A percentile compares a stretch with the other conserved stretches of the same genome.
phyloP scores from a whole-genome alignment of 1,284 basidiomycete species.

The Fomitopsis betulina region DNA sequence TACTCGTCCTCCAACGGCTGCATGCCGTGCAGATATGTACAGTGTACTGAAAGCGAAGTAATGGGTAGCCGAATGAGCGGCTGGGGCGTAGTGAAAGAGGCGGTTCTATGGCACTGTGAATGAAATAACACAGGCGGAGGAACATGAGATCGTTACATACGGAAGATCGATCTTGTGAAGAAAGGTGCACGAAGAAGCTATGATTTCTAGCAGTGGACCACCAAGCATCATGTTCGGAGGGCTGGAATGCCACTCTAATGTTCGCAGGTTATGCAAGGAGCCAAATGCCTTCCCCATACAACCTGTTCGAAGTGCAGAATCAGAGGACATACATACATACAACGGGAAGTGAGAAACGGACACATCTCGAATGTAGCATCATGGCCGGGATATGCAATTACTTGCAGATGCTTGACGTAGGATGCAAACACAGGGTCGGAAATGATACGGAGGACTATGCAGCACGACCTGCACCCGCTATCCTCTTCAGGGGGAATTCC shows the following conservation, averaged over 20 bases:
- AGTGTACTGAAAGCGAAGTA: neutral
- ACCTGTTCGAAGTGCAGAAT: neutral
- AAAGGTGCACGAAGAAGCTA: neutral
- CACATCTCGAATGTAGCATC: neutral
- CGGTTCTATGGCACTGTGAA: neutral
- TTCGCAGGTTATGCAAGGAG: neutral
- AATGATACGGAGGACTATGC: neutral
- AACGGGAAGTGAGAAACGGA: neutral
- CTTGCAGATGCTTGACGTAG: neutral
- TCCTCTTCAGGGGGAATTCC: neutral
- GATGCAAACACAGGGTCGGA: neutral
- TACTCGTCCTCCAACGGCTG: neutral
- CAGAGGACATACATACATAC: neutral
- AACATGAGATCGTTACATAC: neutral
- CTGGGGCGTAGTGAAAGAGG: neutral
- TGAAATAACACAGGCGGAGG: neutral
- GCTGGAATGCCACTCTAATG: neutral
- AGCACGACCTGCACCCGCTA: neutral
- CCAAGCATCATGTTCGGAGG: neutral
- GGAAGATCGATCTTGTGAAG: neutral
- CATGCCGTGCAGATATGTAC: neutral
- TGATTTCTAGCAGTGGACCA: neutral
- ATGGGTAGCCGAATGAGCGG: neutral
- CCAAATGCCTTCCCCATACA: neutral
- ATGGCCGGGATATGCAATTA: neutral